These are phyloP conservation scores for Fusarium equiseti DNA, from an alignment of 2,329 filamentous ascomycete genomes.

Conservation along the genomic window DNA sequence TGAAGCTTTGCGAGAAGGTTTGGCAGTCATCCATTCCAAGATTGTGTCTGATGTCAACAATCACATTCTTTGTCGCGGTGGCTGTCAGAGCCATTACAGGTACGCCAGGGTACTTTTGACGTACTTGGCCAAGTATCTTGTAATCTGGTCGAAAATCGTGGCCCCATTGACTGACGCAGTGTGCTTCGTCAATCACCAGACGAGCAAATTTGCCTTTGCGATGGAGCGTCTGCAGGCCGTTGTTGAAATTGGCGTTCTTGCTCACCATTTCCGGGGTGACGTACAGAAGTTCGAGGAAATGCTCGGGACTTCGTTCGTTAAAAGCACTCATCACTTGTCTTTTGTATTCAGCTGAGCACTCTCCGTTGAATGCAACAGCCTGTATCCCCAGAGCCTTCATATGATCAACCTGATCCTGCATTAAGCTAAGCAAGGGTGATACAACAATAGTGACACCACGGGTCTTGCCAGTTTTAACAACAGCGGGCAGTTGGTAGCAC, in stretches of 20 bases:
- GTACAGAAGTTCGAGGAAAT: conserved; percentile 87
- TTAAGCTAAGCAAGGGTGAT: conserved; percentile 93
- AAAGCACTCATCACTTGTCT: conserved; percentile 74
- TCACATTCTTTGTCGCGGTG: conserved; percentile 93
- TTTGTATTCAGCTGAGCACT: conserved; percentile 73
- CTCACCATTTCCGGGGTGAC: conserved; percentile 97
- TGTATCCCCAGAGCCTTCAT: conserved; percentile 79
- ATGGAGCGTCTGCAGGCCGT: conserved; percentile 76
- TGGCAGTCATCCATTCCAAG: conserved; percentile 84
- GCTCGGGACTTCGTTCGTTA: conserved; percentile 73
- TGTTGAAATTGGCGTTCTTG: conserved; percentile 78
- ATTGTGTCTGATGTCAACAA: conserved; percentile 90
- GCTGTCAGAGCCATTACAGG: conserved; percentile 96
- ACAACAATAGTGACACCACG: conserved; percentile 91
- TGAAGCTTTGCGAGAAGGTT: conserved; percentile 92
- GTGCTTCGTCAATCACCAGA: conserved; percentile 97
- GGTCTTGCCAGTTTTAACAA: conserved; percentile 84
- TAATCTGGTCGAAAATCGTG: conserved; percentile 98
- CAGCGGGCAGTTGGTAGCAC: conserved; percentile 93
- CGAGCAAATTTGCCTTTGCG: conserved; percentile 79
- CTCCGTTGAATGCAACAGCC: conserved; percentile 85
- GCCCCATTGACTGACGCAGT: conserved; percentile 99
- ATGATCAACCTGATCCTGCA: conserved; percentile 96
- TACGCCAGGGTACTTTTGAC: conserved; percentile 78
- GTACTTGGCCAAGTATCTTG: conserved; percentile 82